Base-by-base conservation (phyloP, 768 basidiomycete genomes). In the Kwoniella newhampshirensis region DNA sequence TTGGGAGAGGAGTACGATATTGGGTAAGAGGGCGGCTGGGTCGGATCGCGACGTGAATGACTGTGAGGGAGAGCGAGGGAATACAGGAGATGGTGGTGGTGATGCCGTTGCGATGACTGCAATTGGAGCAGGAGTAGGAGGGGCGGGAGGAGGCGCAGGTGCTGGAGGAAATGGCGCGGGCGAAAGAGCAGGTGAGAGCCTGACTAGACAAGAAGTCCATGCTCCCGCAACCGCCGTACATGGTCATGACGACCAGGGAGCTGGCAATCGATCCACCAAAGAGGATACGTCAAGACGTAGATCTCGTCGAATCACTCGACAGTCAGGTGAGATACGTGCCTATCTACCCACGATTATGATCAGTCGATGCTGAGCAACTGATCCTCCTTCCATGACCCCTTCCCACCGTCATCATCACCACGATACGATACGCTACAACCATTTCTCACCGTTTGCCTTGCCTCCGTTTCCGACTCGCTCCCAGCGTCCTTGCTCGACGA, bases 241-340 rank as follows among this genome's bases (percentile, higher is more conserved):
- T 11, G n/a, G n/a, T 37, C 36, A 37, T n/a, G 36, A 37, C 9
- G n/a, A n/a, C n/a, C n/a, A n/a, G n/a, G n/a, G n/a, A n/a, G n/a
- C n/a, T n/a, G n/a, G n/a, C n/a, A n/a, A n/a, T n/a, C n/a, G n/a
- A n/a, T n/a, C n/a, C n/a, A n/a, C n/a, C n/a, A n/a, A n/a, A n/a
- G 46, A 36, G n/a, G 30, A 47, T 36, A 41, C 44, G 3, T 23
- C 27, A 23, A 35, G 47, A 56, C 9, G 54, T 27, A 15, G n/a
- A 26, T 48, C 47, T 11, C 48, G 26, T 12, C 36, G 59, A 8
- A 17, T 43, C n/a, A 54, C 45, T 2, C 21, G 59, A 23, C 45
- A 54, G 35, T 54, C 52, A 18, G 47, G 48, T 51, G 36, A 36
- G 56, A 32, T 32, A n/a, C n/a, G n/a, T n/a, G n/a, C n/a, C n/a